A percentile compares a stretch with the other conserved stretches of the same genome.
Conservation (phyloP, 108 stramenopile species). For the Skeletonema marinoi region DNA sequence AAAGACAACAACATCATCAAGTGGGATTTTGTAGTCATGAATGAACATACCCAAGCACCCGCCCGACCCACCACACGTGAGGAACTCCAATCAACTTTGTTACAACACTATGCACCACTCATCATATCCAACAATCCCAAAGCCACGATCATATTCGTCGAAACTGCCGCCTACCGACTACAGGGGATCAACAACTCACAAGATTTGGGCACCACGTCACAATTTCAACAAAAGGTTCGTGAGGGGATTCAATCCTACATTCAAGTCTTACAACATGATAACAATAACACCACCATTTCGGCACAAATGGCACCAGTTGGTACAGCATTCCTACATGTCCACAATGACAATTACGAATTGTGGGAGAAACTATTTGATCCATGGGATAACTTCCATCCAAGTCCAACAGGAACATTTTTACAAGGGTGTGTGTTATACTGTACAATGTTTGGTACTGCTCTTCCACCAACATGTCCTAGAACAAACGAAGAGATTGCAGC, state of each 20-base stretch:
- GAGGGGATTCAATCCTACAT: conserved; percentile 54
- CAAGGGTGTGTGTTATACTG: conserved; percentile 69
- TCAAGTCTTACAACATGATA: conserved; percentile 7
- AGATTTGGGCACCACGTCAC: conserved; percentile 63
- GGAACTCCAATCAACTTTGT: conserved; percentile 36
- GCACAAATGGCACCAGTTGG: conserved; percentile 69
- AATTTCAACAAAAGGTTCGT: conserved; percentile 48
- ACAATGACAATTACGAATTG: conserved; percentile 25
- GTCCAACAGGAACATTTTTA: conserved; percentile 71
- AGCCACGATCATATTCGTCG: conserved; percentile 53
- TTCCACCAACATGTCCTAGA: conserved; percentile 22
- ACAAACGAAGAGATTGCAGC: conserved; percentile 28
- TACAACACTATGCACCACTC: conserved; percentile 58
- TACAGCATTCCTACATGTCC: conserved; percentile 52
- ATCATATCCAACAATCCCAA: background rate
- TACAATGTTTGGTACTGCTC: conserved; percentile 42
- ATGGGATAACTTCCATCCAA: conserved; percentile 73
- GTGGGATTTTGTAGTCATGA: conserved; percentile 76
- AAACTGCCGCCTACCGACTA: conserved; percentile 65
- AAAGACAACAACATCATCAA: background rate
- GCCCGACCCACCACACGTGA: conserved; percentile 46
- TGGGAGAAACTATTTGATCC: conserved; percentile 68
- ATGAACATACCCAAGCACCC: conserved; percentile 79
- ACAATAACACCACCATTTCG: background rate
- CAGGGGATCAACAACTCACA: conserved; percentile 48